Percentiles rank a stretch among this genome's conserved stretches.
These are phyloP conservation scores for Nicotiana tomentosiformis DNA, from an alignment of 257 asterid genomes.

Conservation along the genomic window DNA sequence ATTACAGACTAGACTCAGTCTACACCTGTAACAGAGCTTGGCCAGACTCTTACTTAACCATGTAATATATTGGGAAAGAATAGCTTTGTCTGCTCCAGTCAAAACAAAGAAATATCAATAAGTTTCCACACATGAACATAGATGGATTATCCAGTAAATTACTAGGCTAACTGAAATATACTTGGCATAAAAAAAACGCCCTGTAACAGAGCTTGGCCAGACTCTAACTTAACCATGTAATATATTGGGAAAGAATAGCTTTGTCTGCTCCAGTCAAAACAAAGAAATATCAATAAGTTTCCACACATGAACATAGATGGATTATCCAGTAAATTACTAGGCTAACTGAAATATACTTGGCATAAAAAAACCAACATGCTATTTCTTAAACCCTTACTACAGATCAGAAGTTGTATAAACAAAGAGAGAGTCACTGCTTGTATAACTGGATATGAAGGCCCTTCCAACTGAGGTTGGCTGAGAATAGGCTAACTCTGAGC, in stretches of 20 bases:
- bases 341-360: background rate
- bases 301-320: background rate
- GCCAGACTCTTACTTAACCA: background rate
- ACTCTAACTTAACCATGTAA: background rate
- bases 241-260: background rate
- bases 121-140: background rate
- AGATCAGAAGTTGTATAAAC: constrained; percentile 43
- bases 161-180: background rate
- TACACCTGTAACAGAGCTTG: background rate
- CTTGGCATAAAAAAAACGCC: background rate
- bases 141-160: background rate
- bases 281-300: background rate
- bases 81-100: background rate
- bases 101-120: background rate
- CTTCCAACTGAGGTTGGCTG: constrained; percentile 67
- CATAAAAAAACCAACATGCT: background rate
- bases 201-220: too few relatives aligned
- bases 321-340: background rate
- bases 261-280: background rate
- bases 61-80: background rate
- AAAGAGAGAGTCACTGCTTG: constrained; percentile 44
- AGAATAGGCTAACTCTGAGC: constrained; percentile 53
- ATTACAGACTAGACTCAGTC: background rate
- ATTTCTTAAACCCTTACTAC: constrained; percentile 11
- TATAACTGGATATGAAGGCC: constrained; percentile 56